A percentile compares a stretch with the other conserved stretches of the same genome.
phyloP scores from a whole-genome alignment of 306 rosid genomes.

The Citrullus colocynthis region DNA sequence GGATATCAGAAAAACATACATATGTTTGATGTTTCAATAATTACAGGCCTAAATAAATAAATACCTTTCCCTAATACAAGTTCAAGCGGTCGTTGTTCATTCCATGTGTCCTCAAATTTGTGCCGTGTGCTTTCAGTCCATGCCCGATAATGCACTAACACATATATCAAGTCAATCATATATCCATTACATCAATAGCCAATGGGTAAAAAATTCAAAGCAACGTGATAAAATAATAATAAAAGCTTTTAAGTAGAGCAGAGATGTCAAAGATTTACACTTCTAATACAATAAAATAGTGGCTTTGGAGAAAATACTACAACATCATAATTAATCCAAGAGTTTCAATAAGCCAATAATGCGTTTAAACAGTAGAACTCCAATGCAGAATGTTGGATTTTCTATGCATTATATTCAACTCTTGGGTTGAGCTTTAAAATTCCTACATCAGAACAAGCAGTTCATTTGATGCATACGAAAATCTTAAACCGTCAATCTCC shows the following conservation, averaged over 20 bases:
- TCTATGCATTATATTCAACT: not conserved
- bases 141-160: constrained; percentile 80
- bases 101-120: constrained; percentile 95
- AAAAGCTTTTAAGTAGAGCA: not conserved
- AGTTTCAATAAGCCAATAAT: not conserved
- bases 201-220: not conserved
- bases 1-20: not conserved
- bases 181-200: not conserved
- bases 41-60: not conserved
- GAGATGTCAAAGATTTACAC: not conserved
- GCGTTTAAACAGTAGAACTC: not conserved
- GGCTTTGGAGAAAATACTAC: not conserved
- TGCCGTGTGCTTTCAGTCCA: constrained; percentile 78
- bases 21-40: too few species aligned
- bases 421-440: not conserved
- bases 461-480: not conserved
- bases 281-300: not conserved
- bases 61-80: constrained; percentile 80
- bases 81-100: constrained; percentile 69
- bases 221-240: not conserved
- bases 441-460: not conserved
- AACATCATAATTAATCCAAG: not conserved
- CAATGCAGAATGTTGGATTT: not conserved
- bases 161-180: not conserved
- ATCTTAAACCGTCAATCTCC: not conserved